Conservation (phyloP, 2,329 filamentous ascomycete genomes). For the Lomentospora prolificans region DNA sequence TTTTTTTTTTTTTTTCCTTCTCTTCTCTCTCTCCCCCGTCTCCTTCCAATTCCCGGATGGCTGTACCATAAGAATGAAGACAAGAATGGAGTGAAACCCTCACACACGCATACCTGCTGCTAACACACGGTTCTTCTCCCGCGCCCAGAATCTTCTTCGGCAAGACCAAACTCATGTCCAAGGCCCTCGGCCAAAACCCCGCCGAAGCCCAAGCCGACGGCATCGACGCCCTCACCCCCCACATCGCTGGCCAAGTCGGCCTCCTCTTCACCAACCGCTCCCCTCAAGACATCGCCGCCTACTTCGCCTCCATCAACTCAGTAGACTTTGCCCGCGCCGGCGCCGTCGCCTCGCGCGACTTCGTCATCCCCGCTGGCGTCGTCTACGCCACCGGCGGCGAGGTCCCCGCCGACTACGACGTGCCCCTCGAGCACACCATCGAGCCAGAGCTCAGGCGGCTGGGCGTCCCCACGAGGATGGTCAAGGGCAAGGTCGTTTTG, state of each 20-base stretch:
- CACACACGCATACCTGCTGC: too few relatives aligned
- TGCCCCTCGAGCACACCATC: slow-evolving; percentile 76
- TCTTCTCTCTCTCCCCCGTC: slow-evolving; percentile 6
- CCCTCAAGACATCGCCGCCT: slow-evolving; percentile 55
- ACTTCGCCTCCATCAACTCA: slow-evolving; percentile 63
- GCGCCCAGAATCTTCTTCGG: slow-evolving; percentile 82
- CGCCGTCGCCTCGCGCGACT: slow-evolving; percentile 59
- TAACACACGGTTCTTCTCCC: not conserved
- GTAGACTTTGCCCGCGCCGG: slow-evolving; percentile 90
- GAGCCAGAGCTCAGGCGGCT: slow-evolving; percentile 86
- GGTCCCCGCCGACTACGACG: slow-evolving; percentile 69
- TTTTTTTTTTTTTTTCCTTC: slow-evolving; percentile 5
- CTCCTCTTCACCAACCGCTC: slow-evolving; percentile 80
- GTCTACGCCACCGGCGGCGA: slow-evolving; percentile 76
- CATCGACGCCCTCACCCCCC: slow-evolving; percentile 56
- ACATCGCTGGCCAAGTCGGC: slow-evolving; percentile 75
- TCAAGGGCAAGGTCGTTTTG: slow-evolving; percentile 79
- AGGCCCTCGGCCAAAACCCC: slow-evolving; percentile 71
- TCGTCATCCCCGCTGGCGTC: slow-evolving; percentile 73
- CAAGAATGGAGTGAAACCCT: too few relatives aligned
- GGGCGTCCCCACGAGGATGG: slow-evolving; percentile 79
- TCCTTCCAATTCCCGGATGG: too few relatives aligned
- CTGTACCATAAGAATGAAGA: not conserved
- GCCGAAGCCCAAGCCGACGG: slow-evolving; percentile 75
- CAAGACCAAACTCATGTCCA: slow-evolving; percentile 98